Evolutionary conservation across 352 stramenopile genomes (phyloP), one percentile per base, ranked within the genome.

Genomic region (Phytopythium oedochilum): DNA sequence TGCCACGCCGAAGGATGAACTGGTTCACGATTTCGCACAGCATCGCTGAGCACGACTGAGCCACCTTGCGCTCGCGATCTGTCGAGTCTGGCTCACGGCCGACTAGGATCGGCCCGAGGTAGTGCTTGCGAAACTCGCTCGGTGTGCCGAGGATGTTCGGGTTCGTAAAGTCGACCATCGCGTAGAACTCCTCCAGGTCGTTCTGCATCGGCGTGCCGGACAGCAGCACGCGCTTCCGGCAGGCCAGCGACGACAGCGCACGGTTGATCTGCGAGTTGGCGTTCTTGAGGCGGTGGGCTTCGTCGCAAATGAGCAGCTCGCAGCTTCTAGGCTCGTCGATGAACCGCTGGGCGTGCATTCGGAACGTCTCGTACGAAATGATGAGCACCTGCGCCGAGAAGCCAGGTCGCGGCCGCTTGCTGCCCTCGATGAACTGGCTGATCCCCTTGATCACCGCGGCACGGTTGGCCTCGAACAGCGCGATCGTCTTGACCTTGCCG

Each of bases 121-220:
- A 98, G 26, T 97, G 87, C 61, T 92, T 97, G 18, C 94, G 82
- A 70, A 99, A 99, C 44, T 98, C 90, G 34, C 71, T 89, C 38
- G 81, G 73, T 0, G 75, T 73, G 6, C 83, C 87, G 15, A 94
- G 70, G 39, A 96, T 91, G 55, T 89, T 87, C 5, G 85, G 83
- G 51, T 93, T 95, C 1, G 87, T 94, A 49, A 95, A 94, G 51
- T 93, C 83, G 9, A 93, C 96, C 96, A 99, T 99, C 8, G 97
- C 96, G 61, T 94, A 99, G 62, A 99, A 99, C 61, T 99, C 97
- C 52, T 98, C 87, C 17, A 99, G 68, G 75, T 99, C 96, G 62
- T 99, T 99, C 60, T 99, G 96, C 94, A 99, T 98, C 2, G 96
- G 97, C 18, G 97, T 99, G 29, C 97, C 97, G 0, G 96, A 98